Evolutionary conservation across 768 basidiomycete species (phyloP).

Genomic region (Hericium coralloides): DNA sequence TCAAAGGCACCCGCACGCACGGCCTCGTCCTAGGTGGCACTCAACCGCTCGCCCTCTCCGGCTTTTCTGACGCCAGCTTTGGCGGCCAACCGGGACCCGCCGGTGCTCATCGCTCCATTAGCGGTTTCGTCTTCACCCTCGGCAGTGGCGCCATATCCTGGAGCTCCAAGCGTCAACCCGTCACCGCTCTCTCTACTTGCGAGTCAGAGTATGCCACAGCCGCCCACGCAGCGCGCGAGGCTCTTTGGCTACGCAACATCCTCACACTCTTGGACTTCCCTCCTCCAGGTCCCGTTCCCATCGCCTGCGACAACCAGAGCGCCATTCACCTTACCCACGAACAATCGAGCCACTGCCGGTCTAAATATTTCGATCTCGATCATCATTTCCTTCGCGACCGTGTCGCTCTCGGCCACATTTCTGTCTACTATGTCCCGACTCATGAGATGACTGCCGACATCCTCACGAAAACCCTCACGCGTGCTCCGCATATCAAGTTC

Average conservation of each 20-base stretch:
- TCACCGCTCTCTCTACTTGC: slow-evolving; percentile 25
- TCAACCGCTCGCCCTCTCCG: neutral
- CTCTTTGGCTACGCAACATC: slow-evolving; percentile 21
- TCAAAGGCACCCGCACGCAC: slow-evolving; percentile 19
- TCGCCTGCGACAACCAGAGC: slow-evolving; percentile 23
- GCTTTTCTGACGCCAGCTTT: slow-evolving; percentile 2
- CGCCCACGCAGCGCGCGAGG: slow-evolving; percentile 16
- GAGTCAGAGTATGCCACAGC: slow-evolving; percentile 31
- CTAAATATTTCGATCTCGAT: slow-evolving; percentile 30
- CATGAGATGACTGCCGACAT: neutral
- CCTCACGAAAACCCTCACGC: neutral
- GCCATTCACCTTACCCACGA: slow-evolving; percentile 21
- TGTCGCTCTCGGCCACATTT: slow-evolving; percentile 16
- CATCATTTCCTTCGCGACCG: slow-evolving; percentile 23
- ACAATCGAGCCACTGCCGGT: slow-evolving; percentile 20
- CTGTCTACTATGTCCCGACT: neutral
- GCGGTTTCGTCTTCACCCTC: slow-evolving; percentile 21
- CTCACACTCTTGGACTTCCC: slow-evolving; percentile 14
- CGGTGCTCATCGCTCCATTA: neutral
- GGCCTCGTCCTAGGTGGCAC: neutral
- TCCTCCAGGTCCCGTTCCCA: neutral
- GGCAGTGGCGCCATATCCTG: slow-evolving; percentile 26
- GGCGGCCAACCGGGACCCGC: slow-evolving; percentile 6
- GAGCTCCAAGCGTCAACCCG: slow-evolving; percentile 24
- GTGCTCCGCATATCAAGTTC: too few species aligned